These are phyloP conservation scores for Camellia lanceoleosa DNA, from an alignment of 148 eudicot genomes.

Conservation along the genomic window DNA sequence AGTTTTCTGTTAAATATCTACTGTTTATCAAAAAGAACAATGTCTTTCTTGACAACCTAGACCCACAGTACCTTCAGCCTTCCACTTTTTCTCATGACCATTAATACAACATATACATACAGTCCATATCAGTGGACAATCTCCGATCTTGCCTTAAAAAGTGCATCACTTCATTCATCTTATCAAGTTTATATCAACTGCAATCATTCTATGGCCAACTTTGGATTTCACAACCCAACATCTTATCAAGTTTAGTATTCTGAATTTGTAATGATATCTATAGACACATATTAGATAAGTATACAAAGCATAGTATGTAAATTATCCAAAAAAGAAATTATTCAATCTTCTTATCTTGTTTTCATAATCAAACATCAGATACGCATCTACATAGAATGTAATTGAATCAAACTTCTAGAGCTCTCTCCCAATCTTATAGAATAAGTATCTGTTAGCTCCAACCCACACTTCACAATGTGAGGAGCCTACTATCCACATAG, in stretches of 20 bases:
- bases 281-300: no score
- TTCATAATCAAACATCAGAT: not conserved
- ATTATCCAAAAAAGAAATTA: no score
- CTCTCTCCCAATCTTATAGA: not conserved
- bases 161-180: not conserved
- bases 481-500: no score
- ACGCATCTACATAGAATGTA: not conserved
- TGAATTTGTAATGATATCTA: not conserved
- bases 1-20: no score
- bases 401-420: not conserved
- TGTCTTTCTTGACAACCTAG: not conserved
- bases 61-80: not conserved
- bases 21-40: not conserved
- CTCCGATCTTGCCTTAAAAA: not conserved
- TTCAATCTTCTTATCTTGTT: not conserved
- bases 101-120: not conserved
- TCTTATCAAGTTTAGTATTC: not conserved
- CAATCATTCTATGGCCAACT: not conserved
- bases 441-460: not conserved
- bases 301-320: not conserved
- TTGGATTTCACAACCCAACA: not conserved
- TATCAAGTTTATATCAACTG: not conserved
- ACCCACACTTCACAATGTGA: no score
- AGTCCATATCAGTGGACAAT: not conserved
- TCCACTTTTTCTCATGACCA: not conserved